Conservation (phyloP, 768 basidiomycete species). For the Scleroderma citrinum region DNA sequence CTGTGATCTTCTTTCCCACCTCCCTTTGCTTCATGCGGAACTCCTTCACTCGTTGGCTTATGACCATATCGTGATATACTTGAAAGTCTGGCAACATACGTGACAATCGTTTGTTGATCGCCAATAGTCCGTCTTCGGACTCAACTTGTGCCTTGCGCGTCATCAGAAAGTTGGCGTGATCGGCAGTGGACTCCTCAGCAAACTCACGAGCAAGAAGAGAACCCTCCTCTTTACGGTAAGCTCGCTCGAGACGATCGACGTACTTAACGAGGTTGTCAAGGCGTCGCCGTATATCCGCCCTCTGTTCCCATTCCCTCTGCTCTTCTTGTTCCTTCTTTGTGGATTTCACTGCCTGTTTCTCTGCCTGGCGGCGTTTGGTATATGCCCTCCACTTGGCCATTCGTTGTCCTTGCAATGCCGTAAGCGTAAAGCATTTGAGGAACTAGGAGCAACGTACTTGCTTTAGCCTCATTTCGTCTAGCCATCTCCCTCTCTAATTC, state of each 20-base stretch:
- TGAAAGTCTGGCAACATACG: conserved; percentile 70
- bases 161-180: conserved; percentile 59
- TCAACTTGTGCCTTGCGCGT: conserved; percentile 48
- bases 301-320: not conserved
- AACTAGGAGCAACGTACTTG: not conserved
- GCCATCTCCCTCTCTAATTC: not conserved
- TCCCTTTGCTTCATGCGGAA: conserved; percentile 52
- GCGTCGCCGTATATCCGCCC: conserved; percentile 38
- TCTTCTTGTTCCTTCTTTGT: not conserved
- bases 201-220: conserved; percentile 81
- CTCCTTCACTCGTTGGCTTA: conserved; percentile 57
- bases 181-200: conserved; percentile 68
- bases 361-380: not conserved
- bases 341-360: not conserved
- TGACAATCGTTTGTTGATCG: conserved; percentile 64
- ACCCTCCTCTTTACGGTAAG: conserved; percentile 87
- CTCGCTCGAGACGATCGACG: conserved; percentile 89
- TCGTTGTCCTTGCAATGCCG: not conserved
- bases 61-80: conserved; percentile 44
- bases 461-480: not conserved
- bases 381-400: not conserved
- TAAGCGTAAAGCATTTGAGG: not conserved
- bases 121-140: conserved; percentile 52
- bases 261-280: conserved; percentile 78
- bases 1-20: conserved; percentile 64